These are phyloP conservation scores for Penicillium robsamsonii DNA, from an alignment of 495 filamentous ascomycete species.

Conservation along the genomic window DNA sequence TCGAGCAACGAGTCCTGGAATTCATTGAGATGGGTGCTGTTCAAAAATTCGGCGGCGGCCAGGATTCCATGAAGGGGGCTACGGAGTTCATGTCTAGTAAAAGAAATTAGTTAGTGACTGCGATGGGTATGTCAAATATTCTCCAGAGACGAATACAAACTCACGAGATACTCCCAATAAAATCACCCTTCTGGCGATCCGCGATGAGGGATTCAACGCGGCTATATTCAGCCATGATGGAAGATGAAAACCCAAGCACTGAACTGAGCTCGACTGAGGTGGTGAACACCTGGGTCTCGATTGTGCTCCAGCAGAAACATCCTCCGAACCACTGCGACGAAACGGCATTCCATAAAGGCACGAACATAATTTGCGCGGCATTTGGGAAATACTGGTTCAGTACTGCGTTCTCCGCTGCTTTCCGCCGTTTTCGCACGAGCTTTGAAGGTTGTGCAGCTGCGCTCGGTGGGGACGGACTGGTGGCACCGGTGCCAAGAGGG, in stretches of 20 bases:
- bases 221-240: conserved; percentile 66
- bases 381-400: conserved; percentile 48
- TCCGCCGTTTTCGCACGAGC: conserved; percentile 38
- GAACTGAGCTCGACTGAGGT: conserved; percentile 46
- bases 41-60: conserved; percentile 65
- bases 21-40: conserved; percentile 45
- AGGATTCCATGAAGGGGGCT: conserved; percentile 76
- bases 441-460: conserved; percentile 32
- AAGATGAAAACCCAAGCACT: conserved; percentile 63
- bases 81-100: conserved; percentile 66
- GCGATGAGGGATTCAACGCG: conserved; percentile 58
- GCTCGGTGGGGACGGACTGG: conserved; percentile 12
- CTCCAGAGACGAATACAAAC: conserved; percentile 26
- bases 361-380: conserved; percentile 45
- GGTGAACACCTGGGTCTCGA: conserved; percentile 43
- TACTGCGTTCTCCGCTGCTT: conserved; percentile 39
- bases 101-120: conserved; percentile 27
- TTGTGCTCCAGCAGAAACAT: conserved; percentile 60
- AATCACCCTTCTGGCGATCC: conserved; percentile 66
- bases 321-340: conserved; percentile 68
- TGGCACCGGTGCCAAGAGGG: conserved; percentile 11
- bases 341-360: conserved; percentile 69
- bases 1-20: conserved; percentile 65
- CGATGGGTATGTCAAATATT: not conserved
- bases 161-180: conserved; percentile 70